Base-by-base conservation (phyloP, 202 grass and related monocot genomes). In the Musa balbisiana region DNA sequence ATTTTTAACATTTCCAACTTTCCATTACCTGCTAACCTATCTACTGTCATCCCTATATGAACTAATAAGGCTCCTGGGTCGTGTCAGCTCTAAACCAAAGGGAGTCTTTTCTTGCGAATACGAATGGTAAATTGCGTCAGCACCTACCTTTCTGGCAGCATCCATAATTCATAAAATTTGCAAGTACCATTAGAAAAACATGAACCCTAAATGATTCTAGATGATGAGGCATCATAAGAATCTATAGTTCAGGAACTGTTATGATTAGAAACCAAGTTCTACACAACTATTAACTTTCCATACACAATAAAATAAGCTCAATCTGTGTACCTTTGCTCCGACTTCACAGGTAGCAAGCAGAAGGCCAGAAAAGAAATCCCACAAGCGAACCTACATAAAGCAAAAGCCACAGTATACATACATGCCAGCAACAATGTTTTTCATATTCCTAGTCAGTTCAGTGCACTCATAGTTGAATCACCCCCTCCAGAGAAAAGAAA, bases 401-500 rank as follows among this genome's bases (percentile, higher is more conserved):
- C 13, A 20, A 54, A 84, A 59, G 33, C 24, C 19, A 13, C 24
- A 68, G 2, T 68, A 78, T 73, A 21, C 15, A 62, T 25, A 85
- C 69, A 49, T 11, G 75, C 78, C 24, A 10, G 1, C 13, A 69
- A 59, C 58, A 2, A 85, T 71, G 16, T 76, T 69, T 70, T 17
- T 76, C 51, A 76, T 80, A 74, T 64, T 51, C 53, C 80, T 74
- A 17, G 16, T 26, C 69, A 19, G 16, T 8, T 17, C 1, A 49
- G 75, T 87, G 26, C 82, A 92, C 90, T 53, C 67, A 98, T 91
- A 82, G 95, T 88, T 82, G 87, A 98, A 87, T 98, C 94, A 82
- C 94, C 91, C 51, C 94, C 83, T 75, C 94, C 94, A 52, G 94
- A 98, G 77, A 98, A 75, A 77, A 98, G 80, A 74, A 92, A 90